Conservation (phyloP, 306 rosid genomes). For the Cyamopsis tetragonoloba region DNA sequence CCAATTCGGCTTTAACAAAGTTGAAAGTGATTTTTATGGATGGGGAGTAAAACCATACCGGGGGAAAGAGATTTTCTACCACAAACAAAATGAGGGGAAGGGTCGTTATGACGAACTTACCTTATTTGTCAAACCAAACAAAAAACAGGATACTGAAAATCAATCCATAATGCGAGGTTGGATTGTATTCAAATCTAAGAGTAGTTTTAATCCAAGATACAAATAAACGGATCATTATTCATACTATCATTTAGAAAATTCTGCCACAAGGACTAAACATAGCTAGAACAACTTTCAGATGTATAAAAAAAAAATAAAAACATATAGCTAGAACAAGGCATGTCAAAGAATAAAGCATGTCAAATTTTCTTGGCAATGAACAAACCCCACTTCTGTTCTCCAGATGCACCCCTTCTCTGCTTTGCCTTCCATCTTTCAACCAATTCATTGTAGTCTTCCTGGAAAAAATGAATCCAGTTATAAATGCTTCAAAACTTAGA, state of each 20-base stretch:
- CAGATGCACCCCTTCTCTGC: constrained; percentile 41
- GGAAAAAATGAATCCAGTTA: constrained; percentile 18
- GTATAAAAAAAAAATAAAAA: no score
- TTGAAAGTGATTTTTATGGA: no score
- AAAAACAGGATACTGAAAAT: not conserved
- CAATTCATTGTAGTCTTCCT: constrained; percentile 58
- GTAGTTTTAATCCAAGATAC: not conserved
- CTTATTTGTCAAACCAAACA: not conserved
- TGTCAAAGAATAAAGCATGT: constrained; percentile 1
- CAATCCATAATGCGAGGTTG: not conserved
- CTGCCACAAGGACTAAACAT: not conserved
- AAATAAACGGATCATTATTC: not conserved
- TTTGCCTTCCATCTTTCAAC: constrained; percentile 60
- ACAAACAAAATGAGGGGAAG: not conserved
- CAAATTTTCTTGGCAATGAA: constrained; percentile 72
- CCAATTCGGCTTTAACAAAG: no score
- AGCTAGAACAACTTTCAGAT: no score
- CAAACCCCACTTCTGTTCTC: constrained; percentile 70
- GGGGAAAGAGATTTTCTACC: not conserved
- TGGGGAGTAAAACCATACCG: no score
- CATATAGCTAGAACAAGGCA: not conserved
- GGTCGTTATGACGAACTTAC: not conserved
- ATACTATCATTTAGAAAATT: constrained; percentile 10
- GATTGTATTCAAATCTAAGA: not conserved
- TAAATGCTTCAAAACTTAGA: not conserved